Evolutionary conservation across 2,329 filamentous ascomycete species (phyloP).

Genomic region (Xylariaceae sp.): DNA sequence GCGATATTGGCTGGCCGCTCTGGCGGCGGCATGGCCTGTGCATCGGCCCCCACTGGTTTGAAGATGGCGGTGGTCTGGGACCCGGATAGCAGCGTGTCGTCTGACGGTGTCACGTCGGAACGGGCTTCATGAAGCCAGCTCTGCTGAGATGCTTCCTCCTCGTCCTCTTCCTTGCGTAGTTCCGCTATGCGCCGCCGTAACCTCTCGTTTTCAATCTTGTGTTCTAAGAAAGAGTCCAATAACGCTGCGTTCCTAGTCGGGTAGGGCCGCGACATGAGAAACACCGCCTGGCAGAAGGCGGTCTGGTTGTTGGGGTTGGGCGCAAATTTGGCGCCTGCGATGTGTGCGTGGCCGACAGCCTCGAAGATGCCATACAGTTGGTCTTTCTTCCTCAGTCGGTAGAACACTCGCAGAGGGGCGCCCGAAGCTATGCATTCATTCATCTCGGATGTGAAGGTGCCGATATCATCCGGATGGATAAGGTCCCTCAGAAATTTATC

Average conservation of each 20-base stretch:
- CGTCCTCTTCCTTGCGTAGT: conserved; percentile 77
- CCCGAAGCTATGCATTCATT: conserved; percentile 82
- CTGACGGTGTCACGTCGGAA: conserved; percentile 49
- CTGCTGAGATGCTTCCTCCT: conserved; percentile 65
- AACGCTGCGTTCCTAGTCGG: conserved; percentile 81
- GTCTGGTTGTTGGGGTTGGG: conserved; percentile 59
- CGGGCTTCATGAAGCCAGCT: conserved; percentile 54
- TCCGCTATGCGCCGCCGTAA: conserved; percentile 78
- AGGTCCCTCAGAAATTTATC: conserved; percentile 74
- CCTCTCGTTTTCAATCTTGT: conserved; percentile 94
- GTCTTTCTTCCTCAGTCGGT: conserved; percentile 72
- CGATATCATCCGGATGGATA: conserved; percentile 79
- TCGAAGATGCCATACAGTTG: conserved; percentile 76
- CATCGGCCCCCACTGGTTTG: conserved; percentile 37
- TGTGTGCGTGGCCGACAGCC: conserved; percentile 86
- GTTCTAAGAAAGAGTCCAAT: conserved; percentile 88
- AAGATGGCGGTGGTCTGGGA: conserved; percentile 27
- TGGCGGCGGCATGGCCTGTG: conserved; percentile 55
- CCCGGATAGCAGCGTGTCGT: conserved; percentile 37
- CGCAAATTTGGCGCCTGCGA: conserved; percentile 62
- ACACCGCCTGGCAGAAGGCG: conserved; percentile 79
- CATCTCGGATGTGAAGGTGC: conserved; percentile 79
- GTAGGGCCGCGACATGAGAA: conserved; percentile 88
- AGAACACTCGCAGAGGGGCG: conserved; percentile 77
- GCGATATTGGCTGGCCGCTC: conserved; percentile 63